Base-by-base conservation (phyloP, 108 stramenopile genomes). In the Cyclotella cryptica region DNA sequence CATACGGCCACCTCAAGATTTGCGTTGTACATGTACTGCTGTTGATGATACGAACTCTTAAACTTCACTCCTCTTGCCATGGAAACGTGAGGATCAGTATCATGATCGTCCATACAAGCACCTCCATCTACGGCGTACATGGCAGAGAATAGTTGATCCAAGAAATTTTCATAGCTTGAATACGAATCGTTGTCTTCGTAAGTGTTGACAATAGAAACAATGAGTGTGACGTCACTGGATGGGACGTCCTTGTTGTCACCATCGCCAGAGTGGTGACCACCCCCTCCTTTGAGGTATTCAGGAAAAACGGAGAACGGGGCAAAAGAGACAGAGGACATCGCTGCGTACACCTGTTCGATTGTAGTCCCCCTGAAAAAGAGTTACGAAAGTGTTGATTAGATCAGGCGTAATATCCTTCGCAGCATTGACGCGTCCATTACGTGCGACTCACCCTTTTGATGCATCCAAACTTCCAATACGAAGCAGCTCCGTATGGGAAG, bases 1-100 rank as follows among this genome's bases (percentile, higher is more conserved):
- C 94, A 96, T 19, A 92, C 91, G n/a, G 94, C 89, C n/a, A 96
- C 87, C 69, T 96, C 94, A 46, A 93, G 77, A 79, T 96, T 96
- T 54, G 88, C 77, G 15, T 85, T 83, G 74, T 92, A 91, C 69
- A 84, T 68, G 58, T 92, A 96, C 60, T 92, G 87, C 39, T 81
- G 57, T 43, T 75, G 46, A 66, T 93, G 92, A 19, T 85, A 89
- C 27, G 90, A 81, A 39, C 90, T 91, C 91, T 92, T 93, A 82
- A 93, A 96, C 71, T 93, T 96, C 59, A 96, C 90, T 58, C 94
- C 94, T 63, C 94, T 88, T 42, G 91, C 58, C 94, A 96, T 96
- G 62, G 94, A 96, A 42, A 96, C 92, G 81, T 96, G 94, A 61
- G 94, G 94, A 86, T 96, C 91, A 21, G 94, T 96, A 75, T 92